Percentiles rank a stretch among this genome's conserved stretches.
Evolutionary conservation across 177 flowering plant species (phyloP).

Genomic region (Vitis hybrid): DNA sequence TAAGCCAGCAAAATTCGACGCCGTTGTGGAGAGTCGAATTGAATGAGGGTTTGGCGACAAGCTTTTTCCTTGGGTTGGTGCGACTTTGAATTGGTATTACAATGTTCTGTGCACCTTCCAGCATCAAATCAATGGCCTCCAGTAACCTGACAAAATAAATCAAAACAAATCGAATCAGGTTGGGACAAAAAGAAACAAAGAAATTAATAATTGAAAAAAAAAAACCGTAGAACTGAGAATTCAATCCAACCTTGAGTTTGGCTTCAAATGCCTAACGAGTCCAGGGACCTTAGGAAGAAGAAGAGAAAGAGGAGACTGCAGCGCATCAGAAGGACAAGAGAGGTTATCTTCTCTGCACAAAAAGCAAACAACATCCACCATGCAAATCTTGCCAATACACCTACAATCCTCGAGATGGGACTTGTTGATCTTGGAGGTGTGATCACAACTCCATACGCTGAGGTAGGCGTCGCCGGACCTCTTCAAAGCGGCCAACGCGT

Average conservation of each 20-base stretch:
- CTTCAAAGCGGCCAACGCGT: conserved; percentile 40
- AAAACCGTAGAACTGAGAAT: background rate
- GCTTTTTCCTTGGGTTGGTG: conserved; percentile 19
- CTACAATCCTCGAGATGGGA: conserved; percentile 13
- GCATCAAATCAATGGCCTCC: conserved; percentile 55
- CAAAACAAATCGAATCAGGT: background rate
- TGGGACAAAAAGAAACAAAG: background rate
- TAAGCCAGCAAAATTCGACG: conserved; percentile 51
- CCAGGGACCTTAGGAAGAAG: conserved; percentile 28
- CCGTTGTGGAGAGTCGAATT: conserved; percentile 23
- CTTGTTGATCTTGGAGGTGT: background rate
- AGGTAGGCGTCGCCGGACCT: conserved; percentile 31
- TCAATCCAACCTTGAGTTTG: conserved; percentile 41
- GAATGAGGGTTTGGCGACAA: conserved; percentile 15
- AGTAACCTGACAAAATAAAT: conserved; percentile 30
- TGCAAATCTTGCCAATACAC: conserved; percentile 51
- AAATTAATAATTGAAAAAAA: background rate
- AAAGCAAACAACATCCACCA: conserved; percentile 47
- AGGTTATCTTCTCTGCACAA: conserved; percentile 42
- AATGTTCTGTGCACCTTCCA: conserved; percentile 55
- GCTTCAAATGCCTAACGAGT: conserved; percentile 42
- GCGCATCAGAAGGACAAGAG: conserved; percentile 29
- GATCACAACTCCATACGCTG: conserved; percentile 41
- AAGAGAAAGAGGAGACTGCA: conserved; percentile 37
- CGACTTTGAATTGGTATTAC: conserved; percentile 39